Evolutionary conservation across 345 rosid species (phyloP), one percentile per base, ranked within the genome.

Genomic region (Mercurialis annua): DNA sequence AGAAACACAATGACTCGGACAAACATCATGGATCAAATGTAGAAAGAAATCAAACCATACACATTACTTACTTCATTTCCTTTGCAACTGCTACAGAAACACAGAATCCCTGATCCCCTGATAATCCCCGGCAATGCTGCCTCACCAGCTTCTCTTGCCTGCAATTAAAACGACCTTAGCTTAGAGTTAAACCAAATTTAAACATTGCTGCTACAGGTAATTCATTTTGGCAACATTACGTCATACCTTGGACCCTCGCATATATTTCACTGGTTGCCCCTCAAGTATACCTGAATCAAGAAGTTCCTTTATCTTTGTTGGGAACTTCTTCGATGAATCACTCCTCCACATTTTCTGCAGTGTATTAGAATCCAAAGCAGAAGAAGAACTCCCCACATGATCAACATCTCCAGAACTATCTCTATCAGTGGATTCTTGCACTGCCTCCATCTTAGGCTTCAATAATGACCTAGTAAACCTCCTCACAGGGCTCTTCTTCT

Each of bases 221-320:
- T 14, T 55, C 38, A 62, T 11, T 6, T 6, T 4, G 26, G 42
- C 50, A 43, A 46, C 2, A 23, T 17, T 23, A 54, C n/a, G 33
- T 62, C 43, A 51, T 83, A 93, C 98, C 98, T 80, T 90, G 16
- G 76, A 62, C 44, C 76, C 71, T 51, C 96, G 86, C 18, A 77
- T n/a, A 73, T 93, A 93, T 62, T 72, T 84, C 74, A 90, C 97
- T 53, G 66, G 60, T 46, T 72, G 26, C 53, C 89, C 98, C 73
- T 93, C 98, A 10, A 93, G 87, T 64, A 93, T 81, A 31, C 98
- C 89, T 2, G 86, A 77, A 65, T 81, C 86, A 8, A 93, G 79
- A 71, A 93, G 78, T 47, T 87, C 94, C 80, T 80, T 86, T 77
- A 93, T 69, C 71, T 81, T 84, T 0, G 81, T 18, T 6, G 87